phyloP scores from a whole-genome alignment of 306 rosid species.

The Cucumis sativus region Cucumber_9930_V3 NC_026656.2:5697001-5697500 shows the following conservation, averaged over 20 bases:
- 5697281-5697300: constrained; percentile 19
- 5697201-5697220: constrained; percentile 61
- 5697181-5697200: constrained; percentile 57
- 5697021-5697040: constrained; percentile 92
- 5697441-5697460: not conserved
- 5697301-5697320: not conserved
- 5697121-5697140: constrained; percentile 78
- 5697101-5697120: constrained; percentile 98
- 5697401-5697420: not conserved
- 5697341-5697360: not conserved
- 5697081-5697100: constrained; percentile 78
- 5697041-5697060: constrained; percentile 48
- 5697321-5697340: not conserved
- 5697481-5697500: not conserved
- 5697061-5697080: constrained; percentile 61
- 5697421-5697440: not conserved
- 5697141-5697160: constrained; percentile 59
- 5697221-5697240: constrained; percentile 37
- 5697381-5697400: not conserved
- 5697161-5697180: constrained; percentile 58
- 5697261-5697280: constrained; percentile 17
- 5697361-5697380: not conserved
- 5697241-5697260: constrained; percentile 7
- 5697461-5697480: not conserved
- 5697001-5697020: constrained; percentile 98